These are phyloP conservation scores for Rhodocollybia butyracea DNA, from an alignment of 768 basidiomycete species.

Conservation along the genomic window DNA sequence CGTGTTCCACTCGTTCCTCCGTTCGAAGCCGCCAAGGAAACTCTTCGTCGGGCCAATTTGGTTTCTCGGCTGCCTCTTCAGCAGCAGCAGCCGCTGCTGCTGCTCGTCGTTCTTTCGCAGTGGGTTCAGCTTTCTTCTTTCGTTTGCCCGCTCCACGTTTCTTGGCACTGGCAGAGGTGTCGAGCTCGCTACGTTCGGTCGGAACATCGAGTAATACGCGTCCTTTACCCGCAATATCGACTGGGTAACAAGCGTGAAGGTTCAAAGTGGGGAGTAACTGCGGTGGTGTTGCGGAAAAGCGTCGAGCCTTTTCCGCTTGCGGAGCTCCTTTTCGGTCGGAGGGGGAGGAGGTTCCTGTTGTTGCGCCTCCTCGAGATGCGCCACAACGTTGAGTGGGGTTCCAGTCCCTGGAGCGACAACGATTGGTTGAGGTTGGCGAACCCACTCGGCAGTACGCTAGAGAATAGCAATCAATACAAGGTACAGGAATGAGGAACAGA, in stretches of 20 bases:
- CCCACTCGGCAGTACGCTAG: constrained; percentile 60
- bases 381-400: constrained; percentile 41
- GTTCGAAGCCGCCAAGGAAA: constrained; percentile 74
- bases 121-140: constrained; percentile 48
- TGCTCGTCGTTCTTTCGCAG: constrained; percentile 30
- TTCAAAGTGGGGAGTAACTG: constrained; percentile 26
- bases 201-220: constrained; percentile 64
- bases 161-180: constrained; percentile 27
- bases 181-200: constrained; percentile 29
- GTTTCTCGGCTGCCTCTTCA: constrained; percentile 40
- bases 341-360: constrained; percentile 24
- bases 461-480: constrained; percentile 12
- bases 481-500: background rate
- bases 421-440: constrained; percentile 52
- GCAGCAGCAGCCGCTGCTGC: constrained; percentile 17
- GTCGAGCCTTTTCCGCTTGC: constrained; percentile 63
- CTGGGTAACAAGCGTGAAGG: constrained; percentile 51
- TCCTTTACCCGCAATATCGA: constrained; percentile 66
- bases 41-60: constrained; percentile 76
- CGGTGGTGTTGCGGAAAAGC: too few species aligned
- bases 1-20: constrained; percentile 50
- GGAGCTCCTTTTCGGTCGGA: constrained; percentile 57
- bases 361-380: constrained; percentile 36
- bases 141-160: constrained; percentile 36
- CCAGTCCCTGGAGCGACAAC: constrained; percentile 32